Evolutionary conservation across 1,139 yeast species (phyloP), one percentile per base, ranked within the genome.

Genomic region (Kurtzmaniella quercitrusa): DNA sequence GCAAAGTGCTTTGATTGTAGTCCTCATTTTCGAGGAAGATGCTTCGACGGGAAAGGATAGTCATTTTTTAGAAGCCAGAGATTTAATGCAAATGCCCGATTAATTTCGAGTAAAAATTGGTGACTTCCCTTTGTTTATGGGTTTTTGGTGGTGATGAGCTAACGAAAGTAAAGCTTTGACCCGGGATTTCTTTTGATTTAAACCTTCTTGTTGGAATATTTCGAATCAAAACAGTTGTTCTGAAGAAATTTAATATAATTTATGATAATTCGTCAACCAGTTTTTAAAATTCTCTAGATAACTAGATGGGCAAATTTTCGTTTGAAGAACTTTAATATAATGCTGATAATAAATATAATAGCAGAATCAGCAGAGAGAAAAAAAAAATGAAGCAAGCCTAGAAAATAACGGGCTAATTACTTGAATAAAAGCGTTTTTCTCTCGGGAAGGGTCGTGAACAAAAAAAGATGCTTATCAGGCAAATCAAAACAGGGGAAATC

Each of bases 1-100:
- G 61, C 28, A 78, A 63, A 15, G 62, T 59, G 36, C 76, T 65
- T 33, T 68, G 63, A 50, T 76, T 68, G 52, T 76, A 78, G 21
- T 63, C 61, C 8, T 53, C 55, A 50, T 72, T 68, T 52, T 72
- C 72, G 2, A 63, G 55, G 50, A 69, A 72, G 34, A 68, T 50
- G 42, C 59, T 53, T 53, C 74, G 61, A 53, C 59, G 37, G 11
- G 37, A 19, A 9, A 20, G 26, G n/a, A 19, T 34, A 12, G 22
- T 19, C 37, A 34, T 34, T 19, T 5, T 26, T 26, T 26, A 9
- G 30, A 26, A 26, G 4, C 30, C n/a, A 26, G 30, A 26, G 5
- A 26, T 5, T 26, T 5, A 26, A 26, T 26, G 30, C 30, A 26
- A 26, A 21, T 7, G 23, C 6, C 6, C 9, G n/a, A 26, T 26